These are phyloP conservation scores for Panus rudis DNA, from an alignment of 768 basidiomycete genomes.

Conservation along the genomic window DNA sequence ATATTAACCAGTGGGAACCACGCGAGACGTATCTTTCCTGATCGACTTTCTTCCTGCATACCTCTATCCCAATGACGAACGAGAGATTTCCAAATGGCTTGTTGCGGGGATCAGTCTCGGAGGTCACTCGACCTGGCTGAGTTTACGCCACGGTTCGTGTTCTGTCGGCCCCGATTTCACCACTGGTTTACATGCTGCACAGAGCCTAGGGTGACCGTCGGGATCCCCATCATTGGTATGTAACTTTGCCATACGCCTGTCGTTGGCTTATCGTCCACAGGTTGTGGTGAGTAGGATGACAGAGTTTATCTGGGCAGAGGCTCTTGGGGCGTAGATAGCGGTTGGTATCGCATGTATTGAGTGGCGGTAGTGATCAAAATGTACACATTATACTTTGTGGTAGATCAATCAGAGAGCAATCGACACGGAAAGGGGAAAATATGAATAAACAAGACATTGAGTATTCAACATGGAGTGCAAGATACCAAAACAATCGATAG, in stretches of 20 bases:
- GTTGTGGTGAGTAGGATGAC: neutral
- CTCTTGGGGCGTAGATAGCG: no score
- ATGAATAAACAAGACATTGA: no score
- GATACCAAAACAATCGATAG: no score
- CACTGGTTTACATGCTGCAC: neutral
- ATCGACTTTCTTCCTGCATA: conserved; percentile 74
- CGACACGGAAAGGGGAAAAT: no score
- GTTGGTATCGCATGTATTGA: no score
- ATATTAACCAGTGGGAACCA: conserved; percentile 45
- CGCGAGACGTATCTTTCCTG: conserved; percentile 69
- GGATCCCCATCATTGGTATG: conserved; percentile 33
- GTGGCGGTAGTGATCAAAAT: no score
- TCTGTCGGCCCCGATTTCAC: neutral
- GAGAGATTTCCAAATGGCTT: conserved; percentile 58
- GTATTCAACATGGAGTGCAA: no score
- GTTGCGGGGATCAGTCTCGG: conserved; percentile 76
- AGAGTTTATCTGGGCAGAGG: neutral
- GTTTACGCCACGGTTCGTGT: conserved; percentile 40
- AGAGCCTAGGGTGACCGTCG: conserved; percentile 38
- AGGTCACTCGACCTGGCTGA: conserved; percentile 78
- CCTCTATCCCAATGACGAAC: conserved; percentile 63
- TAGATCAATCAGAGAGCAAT: no score
- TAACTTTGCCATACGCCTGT: neutral
- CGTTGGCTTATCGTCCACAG: neutral
- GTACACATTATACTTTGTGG: no score